Evolutionary conservation across 495 filamentous ascomycete genomes (phyloP).

Genomic region (Penicillium roqueforti): DNA sequence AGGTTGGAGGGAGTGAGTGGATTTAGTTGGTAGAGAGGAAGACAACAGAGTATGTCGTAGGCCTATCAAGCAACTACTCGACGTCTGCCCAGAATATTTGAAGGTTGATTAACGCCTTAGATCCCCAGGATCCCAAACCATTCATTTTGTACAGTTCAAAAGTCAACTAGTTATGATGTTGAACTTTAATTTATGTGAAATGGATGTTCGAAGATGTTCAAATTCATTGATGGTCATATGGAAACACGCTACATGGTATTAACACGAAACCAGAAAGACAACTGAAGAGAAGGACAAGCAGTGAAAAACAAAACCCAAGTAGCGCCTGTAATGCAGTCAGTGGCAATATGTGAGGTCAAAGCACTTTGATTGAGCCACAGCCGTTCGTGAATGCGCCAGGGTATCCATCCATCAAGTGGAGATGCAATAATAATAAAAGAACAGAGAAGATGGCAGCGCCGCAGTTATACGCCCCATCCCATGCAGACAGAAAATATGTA

Average conservation of each 20-base stretch:
- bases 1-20: background rate
- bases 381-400: conserved; percentile 16
- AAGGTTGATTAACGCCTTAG: no score
- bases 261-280: background rate
- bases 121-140: no score
- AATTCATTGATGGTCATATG: background rate
- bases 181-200: no score
- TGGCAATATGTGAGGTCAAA: background rate
- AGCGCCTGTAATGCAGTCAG: conserved; percentile 11
- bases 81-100: no score
- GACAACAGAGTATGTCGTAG: no score
- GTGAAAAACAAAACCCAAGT: background rate
- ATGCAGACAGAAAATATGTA: background rate
- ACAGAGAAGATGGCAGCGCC: background rate
- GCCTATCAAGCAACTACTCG: no score
- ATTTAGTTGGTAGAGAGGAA: no score
- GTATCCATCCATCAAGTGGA: conserved; percentile 19
- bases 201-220: background rate
- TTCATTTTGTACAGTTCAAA: no score
- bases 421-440: conserved; percentile 1
- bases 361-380: background rate
- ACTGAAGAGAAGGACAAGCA: background rate
- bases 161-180: no score
- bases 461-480: background rate
- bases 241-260: background rate